Conservation (phyloP, 179 eudicot genomes). For the Corrigiola litoralis region DNA sequence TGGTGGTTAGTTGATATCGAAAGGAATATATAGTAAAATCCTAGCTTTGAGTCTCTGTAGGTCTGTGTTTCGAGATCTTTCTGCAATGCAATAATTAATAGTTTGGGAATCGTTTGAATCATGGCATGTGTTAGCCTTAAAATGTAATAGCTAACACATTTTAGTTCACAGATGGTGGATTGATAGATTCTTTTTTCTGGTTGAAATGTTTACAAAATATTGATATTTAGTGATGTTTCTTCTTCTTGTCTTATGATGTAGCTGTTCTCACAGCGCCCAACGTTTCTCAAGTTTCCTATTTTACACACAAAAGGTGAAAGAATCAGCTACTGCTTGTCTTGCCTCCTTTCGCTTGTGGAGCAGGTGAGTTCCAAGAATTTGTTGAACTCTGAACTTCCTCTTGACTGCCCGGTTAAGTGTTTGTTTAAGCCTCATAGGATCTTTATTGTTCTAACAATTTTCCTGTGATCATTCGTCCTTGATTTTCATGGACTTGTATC, state of each 20-base stretch:
- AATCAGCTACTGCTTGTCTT: slow-evolving; percentile 79
- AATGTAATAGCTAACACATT: no score
- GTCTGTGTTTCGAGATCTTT: no score
- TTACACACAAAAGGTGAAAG: slow-evolving; percentile 52
- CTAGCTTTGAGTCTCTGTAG: no score
- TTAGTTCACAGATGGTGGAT: no score
- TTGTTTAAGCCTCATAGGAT: neutral
- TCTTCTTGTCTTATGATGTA: slow-evolving; percentile 24
- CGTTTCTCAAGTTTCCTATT: slow-evolving; percentile 62
- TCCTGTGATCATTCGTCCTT: neutral
- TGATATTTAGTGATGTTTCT: neutral
- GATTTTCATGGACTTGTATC: slow-evolving; percentile 7
- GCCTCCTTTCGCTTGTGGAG: slow-evolving; percentile 85
- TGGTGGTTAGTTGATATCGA: no score
- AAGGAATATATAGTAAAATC: no score
- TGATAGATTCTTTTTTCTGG: no score
- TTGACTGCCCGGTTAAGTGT: neutral
- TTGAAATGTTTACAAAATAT: neutral
- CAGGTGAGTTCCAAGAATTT: slow-evolving; percentile 46
- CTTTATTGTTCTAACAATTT: neutral
- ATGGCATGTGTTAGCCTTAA: no score
- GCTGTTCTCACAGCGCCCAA: slow-evolving; percentile 62
- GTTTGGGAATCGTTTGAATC: no score
- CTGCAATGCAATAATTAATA: no score
- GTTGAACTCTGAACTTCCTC: neutral